Evolutionary conservation across 176 grass and related monocot species (phyloP), one percentile per base, ranked within the genome.

Genomic region (Dactylis glomerata): DNA sequence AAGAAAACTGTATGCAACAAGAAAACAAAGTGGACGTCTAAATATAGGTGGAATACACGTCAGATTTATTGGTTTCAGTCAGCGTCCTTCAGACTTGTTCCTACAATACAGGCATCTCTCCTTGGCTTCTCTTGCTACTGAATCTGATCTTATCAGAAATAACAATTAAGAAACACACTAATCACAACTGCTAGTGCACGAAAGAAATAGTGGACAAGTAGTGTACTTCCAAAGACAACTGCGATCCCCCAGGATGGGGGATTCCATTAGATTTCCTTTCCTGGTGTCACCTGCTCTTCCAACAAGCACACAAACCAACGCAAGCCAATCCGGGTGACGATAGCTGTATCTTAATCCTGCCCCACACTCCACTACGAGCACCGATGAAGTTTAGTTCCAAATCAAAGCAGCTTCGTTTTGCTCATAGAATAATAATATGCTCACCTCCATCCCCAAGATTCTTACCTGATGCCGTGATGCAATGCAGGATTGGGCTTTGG

Each of bases 281-380:
- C 27, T 67, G 11, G 74, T 90, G 84, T 83, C 80, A 90, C 88
- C 88, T 86, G 88, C 84, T 79, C 74, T 74, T 90, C 88, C 84
- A 86, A 83, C 84, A 83, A n/a, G 73, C 83, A 90, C 84, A 79
- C n/a, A 67, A 66, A 83, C 65, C 74, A 67, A 77, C 31, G 27
- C 26, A 47, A 75, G 54, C 86, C 34, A 76, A 87, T 91, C 59
- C 41, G 17, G 85, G 30, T 84, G 84, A 87, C 38, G 50, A 52
- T 75, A 54, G 68, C 47, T 81, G 41, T 87, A 87, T 84, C 81
- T 69, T 87, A 79, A 76, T 80, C 76, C 38, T 81, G 59, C 40
- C 89, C 85, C 85, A 84, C 89, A 69, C 13, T 50, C 84, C 85
- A 87, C 84, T 87, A 10, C 47, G 17, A 67, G 70, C 36, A 30